These are phyloP conservation scores for Coniochaeta hoffmannii DNA, from an alignment of 2,329 filamentous ascomycete species.

Conservation along the genomic window DNA sequence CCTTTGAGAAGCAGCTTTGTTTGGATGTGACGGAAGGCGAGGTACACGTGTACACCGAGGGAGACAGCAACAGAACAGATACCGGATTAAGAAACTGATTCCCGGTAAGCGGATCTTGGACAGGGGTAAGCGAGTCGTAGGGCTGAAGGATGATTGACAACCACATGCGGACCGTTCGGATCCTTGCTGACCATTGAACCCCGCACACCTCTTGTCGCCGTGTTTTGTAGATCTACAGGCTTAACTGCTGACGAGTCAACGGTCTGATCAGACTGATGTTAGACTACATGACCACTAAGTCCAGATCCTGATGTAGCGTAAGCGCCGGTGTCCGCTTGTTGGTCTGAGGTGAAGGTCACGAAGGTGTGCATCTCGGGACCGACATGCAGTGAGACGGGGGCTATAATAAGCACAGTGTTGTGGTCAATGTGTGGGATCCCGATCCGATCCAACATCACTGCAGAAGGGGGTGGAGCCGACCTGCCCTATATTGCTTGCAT, in stretches of 20 bases:
- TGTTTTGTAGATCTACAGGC: too few species aligned
- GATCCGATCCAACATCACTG: background rate
- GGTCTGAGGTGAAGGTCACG: background rate
- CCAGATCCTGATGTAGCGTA: too few species aligned
- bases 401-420: background rate
- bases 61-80: background rate
- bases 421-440: background rate
- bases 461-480: background rate
- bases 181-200: background rate
- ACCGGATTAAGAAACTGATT: background rate
- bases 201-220: background rate
- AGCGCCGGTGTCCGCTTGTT: background rate
- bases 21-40: too few species aligned
- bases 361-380: background rate
- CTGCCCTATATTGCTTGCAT: too few species aligned
- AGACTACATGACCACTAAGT: too few species aligned
- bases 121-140: background rate
- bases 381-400: background rate
- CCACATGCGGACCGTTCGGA: background rate
- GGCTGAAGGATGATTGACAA: slow-evolving; percentile 1
- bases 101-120: background rate
- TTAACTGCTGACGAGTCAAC: too few species aligned
- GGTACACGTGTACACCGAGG: too few species aligned
- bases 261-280: too few species aligned
- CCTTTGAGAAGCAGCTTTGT: too few species aligned